phyloP scores from a whole-genome alignment of 2,329 filamentous ascomycete species.

The Cytospora piceae region DNA sequence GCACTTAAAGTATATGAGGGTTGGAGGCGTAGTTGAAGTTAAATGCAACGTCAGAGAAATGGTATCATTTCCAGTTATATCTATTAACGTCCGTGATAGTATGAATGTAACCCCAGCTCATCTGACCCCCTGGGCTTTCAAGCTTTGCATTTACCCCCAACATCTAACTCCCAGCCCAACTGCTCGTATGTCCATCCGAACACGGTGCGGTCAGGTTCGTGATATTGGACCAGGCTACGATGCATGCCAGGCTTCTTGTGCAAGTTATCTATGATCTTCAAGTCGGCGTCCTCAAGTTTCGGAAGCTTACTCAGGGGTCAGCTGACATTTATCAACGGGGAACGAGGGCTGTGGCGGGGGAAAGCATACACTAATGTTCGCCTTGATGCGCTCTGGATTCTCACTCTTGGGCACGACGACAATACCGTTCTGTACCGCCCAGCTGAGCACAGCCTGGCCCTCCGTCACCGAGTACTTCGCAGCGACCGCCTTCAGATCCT shows the following conservation, averaged over 20 bases:
- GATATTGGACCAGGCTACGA: slow-evolving; percentile 25
- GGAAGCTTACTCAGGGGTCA: slow-evolving; percentile 9
- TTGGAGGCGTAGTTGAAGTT: too few relatives aligned
- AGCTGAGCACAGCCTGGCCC: slow-evolving; percentile 25
- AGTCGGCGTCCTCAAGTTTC: slow-evolving; percentile 24
- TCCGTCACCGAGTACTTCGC: slow-evolving; percentile 33
- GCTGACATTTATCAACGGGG: not conserved
- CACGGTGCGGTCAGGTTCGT: slow-evolving; percentile 12
- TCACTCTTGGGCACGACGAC: slow-evolving; percentile 29
- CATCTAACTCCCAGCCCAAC: slow-evolving; percentile 23
- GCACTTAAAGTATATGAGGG: too few relatives aligned
- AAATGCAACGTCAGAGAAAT: too few relatives aligned
- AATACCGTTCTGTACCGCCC: slow-evolving; percentile 24
- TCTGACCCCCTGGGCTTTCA: not conserved
- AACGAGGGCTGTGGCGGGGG: too few relatives aligned
- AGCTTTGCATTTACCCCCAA: slow-evolving; percentile 13
- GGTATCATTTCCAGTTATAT: too few relatives aligned
- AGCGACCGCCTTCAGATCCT: slow-evolving; percentile 33
- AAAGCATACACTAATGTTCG: slow-evolving; percentile 22
- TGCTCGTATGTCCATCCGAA: slow-evolving; percentile 28
- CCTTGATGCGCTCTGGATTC: slow-evolving; percentile 26
- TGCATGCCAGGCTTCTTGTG: slow-evolving; percentile 27
- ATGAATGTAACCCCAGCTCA: not conserved
- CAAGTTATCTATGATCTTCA: slow-evolving; percentile 17
- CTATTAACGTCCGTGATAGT: not conserved